Base-by-base conservation (phyloP, 495 filamentous ascomycete genomes). In the Xylaria bambusicola region DNA sequence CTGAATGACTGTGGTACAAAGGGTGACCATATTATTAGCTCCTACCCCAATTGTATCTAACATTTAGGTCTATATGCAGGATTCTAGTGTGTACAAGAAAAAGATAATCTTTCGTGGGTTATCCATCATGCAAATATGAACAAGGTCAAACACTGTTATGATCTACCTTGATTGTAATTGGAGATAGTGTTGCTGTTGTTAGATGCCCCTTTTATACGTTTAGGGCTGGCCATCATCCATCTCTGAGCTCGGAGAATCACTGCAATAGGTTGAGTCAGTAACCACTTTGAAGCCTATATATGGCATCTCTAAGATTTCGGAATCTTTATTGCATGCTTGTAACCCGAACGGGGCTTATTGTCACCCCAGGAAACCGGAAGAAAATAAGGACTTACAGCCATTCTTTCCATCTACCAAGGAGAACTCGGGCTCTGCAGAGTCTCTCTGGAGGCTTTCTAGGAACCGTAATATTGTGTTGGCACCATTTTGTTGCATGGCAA, bases 141-240 rank as follows among this genome's bases (percentile, higher is more conserved):
- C n/a, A n/a, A n/a, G n/a, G n/a, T n/a, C n/a, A n/a, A n/a, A n/a
- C n/a, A n/a, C n/a, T n/a, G n/a, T n/a, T n/a, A n/a, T n/a, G n/a
- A n/a, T n/a, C n/a, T n/a, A n/a, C n/a, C n/a, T n/a, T n/a, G n/a
- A n/a, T n/a, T n/a, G n/a, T n/a, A 33, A 33, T 33, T 5, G 29
- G 10, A 5, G 5, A 5, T 5, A 33, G 29, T 33, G 29, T 5
- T 33, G 29, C 10, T 20, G 20, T 21, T 18, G 2, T 18, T 18
- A 5, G 3, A 20, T 2, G 41, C 6, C 5, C 17, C 17, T 44
- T 44, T 6, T 20, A 18, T 20, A n/a, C 17, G 23, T 12, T 27
- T 45, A 56, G 53, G 3, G 41, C 13, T 18, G 42, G 27, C 53
- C 53, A 47, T 56, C 53, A 56, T 56, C 53, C 53, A 56, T 0